Evolutionary conservation across 2,329 filamentous ascomycete genomes (phyloP).

Genomic region (Byssochlamys sp.): DNA sequence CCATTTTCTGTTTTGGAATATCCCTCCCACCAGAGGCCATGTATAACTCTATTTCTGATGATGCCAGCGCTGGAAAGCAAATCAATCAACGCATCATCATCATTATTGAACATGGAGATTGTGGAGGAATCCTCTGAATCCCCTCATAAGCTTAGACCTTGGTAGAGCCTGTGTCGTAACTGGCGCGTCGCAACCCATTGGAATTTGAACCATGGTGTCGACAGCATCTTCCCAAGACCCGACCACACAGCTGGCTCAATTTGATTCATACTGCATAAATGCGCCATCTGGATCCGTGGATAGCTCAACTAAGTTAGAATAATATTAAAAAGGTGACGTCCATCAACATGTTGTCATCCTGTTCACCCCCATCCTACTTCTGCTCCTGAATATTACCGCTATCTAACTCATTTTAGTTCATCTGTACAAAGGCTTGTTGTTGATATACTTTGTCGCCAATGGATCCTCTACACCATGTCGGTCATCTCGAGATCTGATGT

Average conservation of each 20-base stretch:
- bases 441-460: neutral
- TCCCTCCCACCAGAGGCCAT: neutral
- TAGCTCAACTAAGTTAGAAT: neutral
- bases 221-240: neutral
- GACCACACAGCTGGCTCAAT: neutral
- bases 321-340: neutral
- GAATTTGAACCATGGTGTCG: neutral
- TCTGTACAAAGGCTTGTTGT: neutral
- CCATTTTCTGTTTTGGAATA: neutral
- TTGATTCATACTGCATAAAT: neutral
- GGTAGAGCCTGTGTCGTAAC: neutral
- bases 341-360: neutral
- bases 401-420: neutral
- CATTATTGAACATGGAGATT: too few species aligned
- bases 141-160: too few species aligned
- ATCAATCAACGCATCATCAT: neutral
- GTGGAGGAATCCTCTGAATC: too few species aligned
- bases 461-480: neutral
- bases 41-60: neutral
- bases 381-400: neutral
- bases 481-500: neutral
- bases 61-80: neutral
- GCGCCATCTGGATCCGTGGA: neutral
- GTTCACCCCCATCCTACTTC: neutral
- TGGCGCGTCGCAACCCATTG: neutral